Percentiles rank a stretch among this genome's conserved stretches.
Conservation (phyloP, 768 basidiomycete species). For the Termitomyces sp. region DNA sequence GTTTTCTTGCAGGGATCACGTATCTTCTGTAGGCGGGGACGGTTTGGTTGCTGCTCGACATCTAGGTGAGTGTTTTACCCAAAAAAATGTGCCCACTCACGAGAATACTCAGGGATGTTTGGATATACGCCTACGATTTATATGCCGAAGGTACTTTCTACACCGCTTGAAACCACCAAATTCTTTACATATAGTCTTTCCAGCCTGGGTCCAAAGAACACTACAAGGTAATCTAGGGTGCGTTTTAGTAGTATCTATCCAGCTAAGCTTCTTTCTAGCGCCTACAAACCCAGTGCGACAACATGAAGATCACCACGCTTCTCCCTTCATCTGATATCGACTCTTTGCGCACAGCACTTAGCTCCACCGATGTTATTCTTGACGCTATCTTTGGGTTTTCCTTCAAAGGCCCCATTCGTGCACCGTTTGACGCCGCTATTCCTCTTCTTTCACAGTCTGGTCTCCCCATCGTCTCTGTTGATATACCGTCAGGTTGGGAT, state of each 20-base stretch:
- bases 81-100: neutral
- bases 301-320: constrained; percentile 79
- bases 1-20: neutral
- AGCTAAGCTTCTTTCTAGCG: constrained; percentile 39
- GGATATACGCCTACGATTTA: constrained; percentile 87
- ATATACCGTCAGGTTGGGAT: constrained; percentile 97
- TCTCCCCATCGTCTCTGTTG: constrained; percentile 88
- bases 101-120: constrained; percentile 65
- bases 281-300: constrained; percentile 80
- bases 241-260: neutral
- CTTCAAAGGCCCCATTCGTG: constrained; percentile 84
- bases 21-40: constrained; percentile 62
- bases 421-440: constrained; percentile 81
- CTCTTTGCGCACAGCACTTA: constrained; percentile 44
- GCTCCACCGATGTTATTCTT: constrained; percentile 73
- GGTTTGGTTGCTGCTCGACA: constrained; percentile 96
- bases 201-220: constrained; percentile 92
- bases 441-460: constrained; percentile 54
- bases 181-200: neutral
- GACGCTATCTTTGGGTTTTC: constrained; percentile 99
- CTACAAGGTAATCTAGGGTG: constrained; percentile 56
- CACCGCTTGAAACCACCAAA: neutral
- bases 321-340: constrained; percentile 41
- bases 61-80: constrained; percentile 49
- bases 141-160: constrained; percentile 75